Conservation (phyloP, 2,329 filamentous ascomycete genomes). For the Cladosporium sphaerospermum region DNA sequence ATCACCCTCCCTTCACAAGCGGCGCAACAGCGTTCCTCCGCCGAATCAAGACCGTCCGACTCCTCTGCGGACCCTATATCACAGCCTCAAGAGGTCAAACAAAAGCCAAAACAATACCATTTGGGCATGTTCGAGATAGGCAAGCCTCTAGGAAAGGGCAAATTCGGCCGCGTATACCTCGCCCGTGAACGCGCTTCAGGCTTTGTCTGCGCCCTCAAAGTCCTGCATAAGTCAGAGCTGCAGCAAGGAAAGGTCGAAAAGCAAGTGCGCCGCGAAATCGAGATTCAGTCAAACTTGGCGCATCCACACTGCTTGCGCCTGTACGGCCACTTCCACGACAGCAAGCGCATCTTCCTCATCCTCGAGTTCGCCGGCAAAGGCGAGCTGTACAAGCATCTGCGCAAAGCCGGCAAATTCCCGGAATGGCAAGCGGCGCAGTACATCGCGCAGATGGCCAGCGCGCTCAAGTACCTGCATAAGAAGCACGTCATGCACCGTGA, state of each 20-base stretch:
- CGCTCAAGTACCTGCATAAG: conserved; percentile 82
- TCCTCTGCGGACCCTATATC: conserved; percentile 32
- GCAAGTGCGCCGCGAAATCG: conserved; percentile 80
- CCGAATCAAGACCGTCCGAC: conserved; percentile 28
- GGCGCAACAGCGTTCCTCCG: conserved; percentile 42
- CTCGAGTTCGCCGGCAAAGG: conserved; percentile 81
- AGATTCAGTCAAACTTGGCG: conserved; percentile 81
- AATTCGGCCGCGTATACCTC: conserved; percentile 81
- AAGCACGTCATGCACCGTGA: conserved; percentile 97
- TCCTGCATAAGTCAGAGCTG: conserved; percentile 77
- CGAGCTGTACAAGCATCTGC: conserved; percentile 81
- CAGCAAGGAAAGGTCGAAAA: conserved; percentile 77
- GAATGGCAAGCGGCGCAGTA: conserved; percentile 85
- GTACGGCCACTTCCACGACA: conserved; percentile 84
- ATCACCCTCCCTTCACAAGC: conserved; percentile 64
- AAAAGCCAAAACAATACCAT: conserved; percentile 59
- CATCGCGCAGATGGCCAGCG: conserved; percentile 84
- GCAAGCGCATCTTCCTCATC: conserved; percentile 80
- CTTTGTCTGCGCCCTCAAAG: conserved; percentile 82
- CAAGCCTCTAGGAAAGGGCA: conserved; percentile 77
- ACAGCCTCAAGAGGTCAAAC: conserved; percentile 27
- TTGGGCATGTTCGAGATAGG: conserved; percentile 93
- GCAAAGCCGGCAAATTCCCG: conserved; percentile 70
- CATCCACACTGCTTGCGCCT: conserved; percentile 80
- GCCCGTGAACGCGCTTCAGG: conserved; percentile 71